A percentile compares a stretch with the other conserved stretches of the same genome.
These are phyloP conservation scores for Lagenidium giganteum DNA, from an alignment of 352 stramenopile species.

Conservation along the genomic window DNA sequence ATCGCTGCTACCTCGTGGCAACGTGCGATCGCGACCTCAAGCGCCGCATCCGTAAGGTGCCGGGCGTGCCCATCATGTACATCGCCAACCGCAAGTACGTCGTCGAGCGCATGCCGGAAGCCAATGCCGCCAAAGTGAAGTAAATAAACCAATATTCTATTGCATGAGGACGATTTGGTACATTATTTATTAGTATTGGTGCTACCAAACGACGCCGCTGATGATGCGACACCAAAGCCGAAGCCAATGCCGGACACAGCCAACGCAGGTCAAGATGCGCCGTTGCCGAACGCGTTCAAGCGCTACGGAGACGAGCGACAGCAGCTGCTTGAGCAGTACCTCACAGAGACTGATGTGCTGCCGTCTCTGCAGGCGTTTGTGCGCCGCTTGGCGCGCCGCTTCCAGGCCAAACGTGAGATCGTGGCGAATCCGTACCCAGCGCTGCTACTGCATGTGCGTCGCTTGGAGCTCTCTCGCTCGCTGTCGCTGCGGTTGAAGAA, in stretches of 20 bases:
- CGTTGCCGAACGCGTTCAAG: too few species aligned
- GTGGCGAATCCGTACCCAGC: conserved; percentile 32
- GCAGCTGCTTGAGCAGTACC: too few species aligned
- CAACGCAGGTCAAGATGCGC: too few species aligned
- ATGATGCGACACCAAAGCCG: too few species aligned
- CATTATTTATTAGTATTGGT: conserved; percentile 1
- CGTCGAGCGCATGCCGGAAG: conserved; percentile 99
- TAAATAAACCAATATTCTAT: conserved; percentile 22
- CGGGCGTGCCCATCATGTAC: conserved; percentile 99
- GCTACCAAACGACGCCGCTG: too few species aligned
- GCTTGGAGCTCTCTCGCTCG: conserved; percentile 16
- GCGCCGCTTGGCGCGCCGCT: too few species aligned
- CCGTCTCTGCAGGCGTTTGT: too few species aligned
- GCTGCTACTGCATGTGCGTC: conserved; percentile 27
- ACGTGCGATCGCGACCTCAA: conserved; percentile 99
- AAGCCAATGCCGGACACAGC: too few species aligned
- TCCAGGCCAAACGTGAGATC: too few species aligned
- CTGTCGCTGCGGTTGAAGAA: too few species aligned
- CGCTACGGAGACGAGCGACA: too few species aligned
- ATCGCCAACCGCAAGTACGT: conserved; percentile 99
- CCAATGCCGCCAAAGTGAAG: conserved; percentile 88
- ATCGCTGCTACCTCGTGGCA: conserved; percentile 99
- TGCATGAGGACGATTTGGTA: conserved; percentile 9
- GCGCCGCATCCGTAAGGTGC: conserved; percentile 98
- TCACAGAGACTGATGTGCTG: too few species aligned